These are phyloP conservation scores for Myxozyma geophila DNA, from an alignment of 805 yeast species.

Conservation along the genomic window DNA sequence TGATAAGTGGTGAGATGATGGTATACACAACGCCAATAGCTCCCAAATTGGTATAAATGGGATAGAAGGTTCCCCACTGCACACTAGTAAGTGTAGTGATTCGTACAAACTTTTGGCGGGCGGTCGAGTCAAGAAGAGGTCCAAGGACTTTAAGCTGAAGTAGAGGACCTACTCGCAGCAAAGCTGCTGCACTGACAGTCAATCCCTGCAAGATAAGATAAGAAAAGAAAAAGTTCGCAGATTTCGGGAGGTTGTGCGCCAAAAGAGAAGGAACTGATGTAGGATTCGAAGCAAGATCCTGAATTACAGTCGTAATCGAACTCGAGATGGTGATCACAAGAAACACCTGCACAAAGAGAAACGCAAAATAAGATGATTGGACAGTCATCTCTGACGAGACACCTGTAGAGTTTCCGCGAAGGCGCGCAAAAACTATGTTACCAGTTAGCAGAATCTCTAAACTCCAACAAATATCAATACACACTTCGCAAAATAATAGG, in stretches of 20 bases:
- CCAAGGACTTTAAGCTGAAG: conserved; percentile 47
- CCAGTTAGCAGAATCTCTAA: neutral
- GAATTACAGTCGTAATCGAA: conserved; percentile 76
- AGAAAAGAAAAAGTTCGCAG: conserved; percentile 83
- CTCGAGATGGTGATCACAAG: conserved; percentile 86
- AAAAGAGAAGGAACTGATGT: conserved; percentile 70
- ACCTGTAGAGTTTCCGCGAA: conserved; percentile 70
- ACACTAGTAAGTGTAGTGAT: conserved; percentile 53
- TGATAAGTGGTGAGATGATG: conserved; percentile 76
- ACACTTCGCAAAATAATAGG: conserved; percentile 77
- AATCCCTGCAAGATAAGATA: conserved; percentile 75
- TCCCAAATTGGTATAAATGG: conserved; percentile 75
- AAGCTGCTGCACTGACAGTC: conserved; percentile 71
- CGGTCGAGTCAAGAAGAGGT: conserved; percentile 57
- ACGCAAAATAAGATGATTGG: conserved; percentile 80
- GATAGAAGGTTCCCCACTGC: conserved; percentile 79
- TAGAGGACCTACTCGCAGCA: conserved; percentile 64
- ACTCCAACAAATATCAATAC: neutral
- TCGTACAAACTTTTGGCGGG: conserved; percentile 59
- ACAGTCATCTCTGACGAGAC: conserved; percentile 74
- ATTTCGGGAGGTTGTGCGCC: conserved; percentile 77
- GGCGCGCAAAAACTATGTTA: conserved; percentile 61
- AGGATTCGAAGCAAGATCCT: conserved; percentile 70
- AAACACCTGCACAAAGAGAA: conserved; percentile 80
- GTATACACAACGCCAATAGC: conserved; percentile 80